A percentile compares a stretch with the other conserved stretches of the same genome.
Evolutionary conservation across 306 rosid species (phyloP).

Genomic region (Cucurbita ficifolia): DNA sequence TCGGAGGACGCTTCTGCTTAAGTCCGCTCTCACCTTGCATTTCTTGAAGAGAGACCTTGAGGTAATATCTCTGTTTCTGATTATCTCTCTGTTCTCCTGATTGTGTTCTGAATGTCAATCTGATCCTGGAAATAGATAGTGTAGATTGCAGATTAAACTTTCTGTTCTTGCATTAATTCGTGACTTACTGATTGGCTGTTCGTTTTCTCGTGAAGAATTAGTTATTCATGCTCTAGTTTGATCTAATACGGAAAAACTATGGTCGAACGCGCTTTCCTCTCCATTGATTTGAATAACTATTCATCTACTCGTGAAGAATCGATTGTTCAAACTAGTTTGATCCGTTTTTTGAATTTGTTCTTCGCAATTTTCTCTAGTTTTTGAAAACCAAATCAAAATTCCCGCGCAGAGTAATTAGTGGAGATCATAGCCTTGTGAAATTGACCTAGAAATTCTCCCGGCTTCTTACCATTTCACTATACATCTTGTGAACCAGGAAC

Average conservation of each 20-base stretch:
- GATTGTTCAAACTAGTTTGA: not conserved
- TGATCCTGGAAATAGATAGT: not conserved
- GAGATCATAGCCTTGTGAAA: not conserved
- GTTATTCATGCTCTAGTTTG: not conserved
- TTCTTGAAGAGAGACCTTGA: constrained; percentile 69
- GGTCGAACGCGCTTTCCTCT: not conserved
- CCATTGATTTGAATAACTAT: not conserved
- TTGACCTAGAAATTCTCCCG: no score
- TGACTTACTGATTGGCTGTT: not conserved
- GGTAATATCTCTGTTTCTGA: constrained; percentile 17
- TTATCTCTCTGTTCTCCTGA: not conserved
- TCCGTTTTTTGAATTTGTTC: not conserved
- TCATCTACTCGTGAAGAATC: not conserved
- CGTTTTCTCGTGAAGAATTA: not conserved
- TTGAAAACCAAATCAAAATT: not conserved
- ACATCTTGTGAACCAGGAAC: not conserved
- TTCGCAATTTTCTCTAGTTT: not conserved
- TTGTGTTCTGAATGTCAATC: not conserved
- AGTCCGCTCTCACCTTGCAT: constrained; percentile 43
- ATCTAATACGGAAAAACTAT: not conserved
- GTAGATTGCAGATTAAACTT: not conserved
- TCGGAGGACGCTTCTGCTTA: constrained; percentile 29
- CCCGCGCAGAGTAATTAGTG: not conserved
- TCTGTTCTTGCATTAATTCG: not conserved
- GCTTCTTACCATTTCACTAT: not conserved